Evolutionary conservation across 2,329 filamentous ascomycete genomes (phyloP).

Genomic region (Arthrobotrys conoides): DNA sequence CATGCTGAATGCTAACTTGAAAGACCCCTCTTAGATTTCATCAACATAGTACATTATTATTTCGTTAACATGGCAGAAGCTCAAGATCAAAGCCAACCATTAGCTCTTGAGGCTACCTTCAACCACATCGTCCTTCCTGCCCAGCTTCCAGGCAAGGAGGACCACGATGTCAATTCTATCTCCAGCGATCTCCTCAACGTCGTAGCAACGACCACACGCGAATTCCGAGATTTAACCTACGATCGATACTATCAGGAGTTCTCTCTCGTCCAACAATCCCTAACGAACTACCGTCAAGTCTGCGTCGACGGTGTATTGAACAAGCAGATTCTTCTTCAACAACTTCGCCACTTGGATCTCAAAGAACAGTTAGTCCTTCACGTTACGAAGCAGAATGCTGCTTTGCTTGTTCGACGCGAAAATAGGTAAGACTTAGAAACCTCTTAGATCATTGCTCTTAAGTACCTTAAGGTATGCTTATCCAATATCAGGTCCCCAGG

Average conservation of each 20-base stretch:
- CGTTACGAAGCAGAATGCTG: conserved; percentile 71
- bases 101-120: conserved; percentile 58
- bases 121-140: conserved; percentile 69
- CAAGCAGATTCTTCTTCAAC: conserved; percentile 63
- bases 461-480: not conserved
- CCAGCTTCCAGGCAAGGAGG: conserved; percentile 66
- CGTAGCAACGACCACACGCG: conserved; percentile 62
- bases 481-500: conserved; percentile 50
- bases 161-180: conserved; percentile 65
- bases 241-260: conserved; percentile 60
- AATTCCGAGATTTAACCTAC: conserved; percentile 56
- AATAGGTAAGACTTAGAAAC: conserved; percentile 64
- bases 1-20: not conserved
- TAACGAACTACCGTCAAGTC: conserved; percentile 57
- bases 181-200: conserved; percentile 64
- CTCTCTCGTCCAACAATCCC: conserved; percentile 54
- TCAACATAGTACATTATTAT: not conserved
- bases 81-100: conserved; percentile 1
- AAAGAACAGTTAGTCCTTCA: conserved; percentile 68
- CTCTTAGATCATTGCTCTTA: not conserved
- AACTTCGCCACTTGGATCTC: conserved; percentile 64
- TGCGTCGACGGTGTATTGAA: conserved; percentile 62
- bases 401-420: conserved; percentile 67
- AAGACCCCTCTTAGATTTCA: not conserved
- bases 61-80: conserved; percentile 9